A percentile compares a stretch with the other conserved stretches of the same genome.
These are phyloP conservation scores for Bolboschoenus planiculmis DNA, from an alignment of 176 grass and related monocot species.

Conservation along the genomic window DNA sequence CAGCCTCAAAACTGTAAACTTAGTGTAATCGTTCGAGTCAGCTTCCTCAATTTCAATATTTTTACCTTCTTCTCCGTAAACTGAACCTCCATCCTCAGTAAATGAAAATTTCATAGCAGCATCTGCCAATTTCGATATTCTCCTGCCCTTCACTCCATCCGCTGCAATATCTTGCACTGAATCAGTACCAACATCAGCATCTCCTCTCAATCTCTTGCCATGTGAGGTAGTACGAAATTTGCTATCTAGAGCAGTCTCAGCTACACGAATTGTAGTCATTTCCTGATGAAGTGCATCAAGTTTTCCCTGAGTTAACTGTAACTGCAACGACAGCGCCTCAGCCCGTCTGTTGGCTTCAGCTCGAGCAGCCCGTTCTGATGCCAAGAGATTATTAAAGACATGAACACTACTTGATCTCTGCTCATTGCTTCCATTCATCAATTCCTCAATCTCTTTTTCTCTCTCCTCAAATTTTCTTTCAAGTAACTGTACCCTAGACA, in stretches of 20 bases:
- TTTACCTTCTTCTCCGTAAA: constrained; percentile 42
- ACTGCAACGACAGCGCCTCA: constrained; percentile 57
- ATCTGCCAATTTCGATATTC: constrained; percentile 50
- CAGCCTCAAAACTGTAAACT: constrained; percentile 47
- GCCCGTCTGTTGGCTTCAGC: constrained; percentile 59
- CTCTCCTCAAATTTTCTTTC: constrained; percentile 59
- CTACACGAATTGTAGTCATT: constrained; percentile 55
- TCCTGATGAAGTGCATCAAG: constrained; percentile 79
- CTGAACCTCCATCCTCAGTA: constrained; percentile 48
- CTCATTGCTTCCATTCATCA: constrained; percentile 54
- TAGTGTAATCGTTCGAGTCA: constrained; percentile 40
- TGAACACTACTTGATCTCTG: constrained; percentile 70
- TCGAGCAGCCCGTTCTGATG: constrained; percentile 55
- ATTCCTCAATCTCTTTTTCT: constrained; percentile 61
- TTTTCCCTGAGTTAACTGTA: constrained; percentile 78
- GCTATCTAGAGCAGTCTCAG: constrained; percentile 57
- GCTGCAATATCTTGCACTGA: constrained; percentile 47
- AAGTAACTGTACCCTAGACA: constrained; percentile 44
- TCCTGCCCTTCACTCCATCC: constrained; percentile 44
- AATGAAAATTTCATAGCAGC: constrained; percentile 28
- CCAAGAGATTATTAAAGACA: constrained; percentile 56
- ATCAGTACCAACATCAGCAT: constrained; percentile 29
- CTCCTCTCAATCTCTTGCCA: constrained; percentile 50
- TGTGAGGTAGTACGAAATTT: constrained; percentile 42
- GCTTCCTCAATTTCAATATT: constrained; percentile 37